These are phyloP conservation scores for Raddia guianensis DNA, from an alignment of 176 grass and related monocot genomes.

Conservation along the genomic window DNA sequence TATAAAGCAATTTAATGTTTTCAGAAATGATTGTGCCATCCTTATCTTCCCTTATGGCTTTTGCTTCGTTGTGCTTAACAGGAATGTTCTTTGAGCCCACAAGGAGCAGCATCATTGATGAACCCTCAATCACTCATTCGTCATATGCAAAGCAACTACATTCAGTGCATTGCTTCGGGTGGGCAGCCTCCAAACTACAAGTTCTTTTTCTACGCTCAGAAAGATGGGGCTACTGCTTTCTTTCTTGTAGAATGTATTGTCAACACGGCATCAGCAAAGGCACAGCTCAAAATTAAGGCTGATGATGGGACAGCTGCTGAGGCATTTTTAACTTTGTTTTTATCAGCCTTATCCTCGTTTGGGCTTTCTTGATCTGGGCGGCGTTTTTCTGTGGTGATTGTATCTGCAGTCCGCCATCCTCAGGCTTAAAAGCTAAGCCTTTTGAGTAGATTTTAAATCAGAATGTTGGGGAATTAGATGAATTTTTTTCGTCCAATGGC, in stretches of 20 bases:
- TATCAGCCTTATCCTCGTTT: constrained; percentile 81
- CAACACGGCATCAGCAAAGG: constrained; percentile 84
- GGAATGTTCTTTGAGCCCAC: constrained; percentile 76
- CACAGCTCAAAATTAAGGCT: constrained; percentile 93
- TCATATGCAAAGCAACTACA: constrained; percentile 84
- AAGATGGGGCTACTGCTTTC: constrained; percentile 66
- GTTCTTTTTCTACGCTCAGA: constrained; percentile 97
- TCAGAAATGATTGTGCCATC: neutral
- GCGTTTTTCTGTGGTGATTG: neutral
- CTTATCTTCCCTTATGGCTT: neutral
- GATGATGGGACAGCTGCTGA: constrained; percentile 67
- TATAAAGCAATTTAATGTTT: neutral
- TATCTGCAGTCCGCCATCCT: neutral
- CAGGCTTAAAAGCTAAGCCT: neutral
- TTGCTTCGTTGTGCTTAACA: constrained; percentile 36
- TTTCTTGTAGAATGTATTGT: constrained; percentile 95
- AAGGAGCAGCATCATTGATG: constrained; percentile 76
- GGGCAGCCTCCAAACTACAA: constrained; percentile 97
- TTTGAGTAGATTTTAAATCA: neutral
- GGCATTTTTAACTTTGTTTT: constrained; percentile 72
- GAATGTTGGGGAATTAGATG: constrained; percentile 8
- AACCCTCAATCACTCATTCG: constrained; percentile 85
- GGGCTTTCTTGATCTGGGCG: constrained; percentile 51
- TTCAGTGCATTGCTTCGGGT: constrained; percentile 97
- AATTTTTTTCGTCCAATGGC: neutral